phyloP scores from a whole-genome alignment of 2,329 filamentous ascomycete genomes.

The Xylogone sp. region DNA sequence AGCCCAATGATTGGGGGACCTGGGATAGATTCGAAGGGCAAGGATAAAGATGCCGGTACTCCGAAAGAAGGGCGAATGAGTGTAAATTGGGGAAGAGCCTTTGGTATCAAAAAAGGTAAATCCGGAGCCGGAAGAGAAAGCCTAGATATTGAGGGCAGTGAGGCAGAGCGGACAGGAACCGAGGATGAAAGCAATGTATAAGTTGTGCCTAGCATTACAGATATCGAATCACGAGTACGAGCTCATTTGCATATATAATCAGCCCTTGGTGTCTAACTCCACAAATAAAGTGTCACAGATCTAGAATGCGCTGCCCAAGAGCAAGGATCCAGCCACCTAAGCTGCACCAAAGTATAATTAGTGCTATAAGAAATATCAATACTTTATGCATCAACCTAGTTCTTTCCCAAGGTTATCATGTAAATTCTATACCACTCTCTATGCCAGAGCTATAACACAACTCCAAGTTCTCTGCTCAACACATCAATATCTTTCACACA shows the following conservation, averaged over 20 bases:
- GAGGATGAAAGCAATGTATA: constrained; percentile 17
- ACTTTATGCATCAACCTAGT: too few species aligned
- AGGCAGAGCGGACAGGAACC: constrained; percentile 22
- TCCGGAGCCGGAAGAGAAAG: constrained; percentile 18
- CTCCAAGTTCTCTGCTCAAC: not conserved
- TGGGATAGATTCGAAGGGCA: constrained; percentile 39
- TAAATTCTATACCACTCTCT: too few species aligned
- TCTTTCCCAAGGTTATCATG: too few species aligned
- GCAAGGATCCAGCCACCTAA: too few species aligned
- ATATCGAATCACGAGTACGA: not conserved
- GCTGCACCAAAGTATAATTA: too few species aligned
- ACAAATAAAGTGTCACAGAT: too few species aligned
- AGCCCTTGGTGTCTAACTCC: not conserved
- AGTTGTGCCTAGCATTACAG: not conserved
- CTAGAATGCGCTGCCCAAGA: too few species aligned
- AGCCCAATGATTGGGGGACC: constrained; percentile 53
- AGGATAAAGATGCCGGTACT: constrained; percentile 31
- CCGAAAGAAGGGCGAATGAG: constrained; percentile 24
- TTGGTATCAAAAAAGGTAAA: constrained; percentile 25
- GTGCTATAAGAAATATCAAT: too few species aligned
- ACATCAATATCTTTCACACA: not conserved
- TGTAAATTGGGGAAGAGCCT: constrained; percentile 23
- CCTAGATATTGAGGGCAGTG: constrained; percentile 25
- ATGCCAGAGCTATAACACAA: not conserved
- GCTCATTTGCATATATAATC: not conserved